Evolutionary conservation across 1,139 yeast genomes (phyloP), one percentile per base, ranked within the genome.

Genomic region (Scheffersomyces titani): DNA sequence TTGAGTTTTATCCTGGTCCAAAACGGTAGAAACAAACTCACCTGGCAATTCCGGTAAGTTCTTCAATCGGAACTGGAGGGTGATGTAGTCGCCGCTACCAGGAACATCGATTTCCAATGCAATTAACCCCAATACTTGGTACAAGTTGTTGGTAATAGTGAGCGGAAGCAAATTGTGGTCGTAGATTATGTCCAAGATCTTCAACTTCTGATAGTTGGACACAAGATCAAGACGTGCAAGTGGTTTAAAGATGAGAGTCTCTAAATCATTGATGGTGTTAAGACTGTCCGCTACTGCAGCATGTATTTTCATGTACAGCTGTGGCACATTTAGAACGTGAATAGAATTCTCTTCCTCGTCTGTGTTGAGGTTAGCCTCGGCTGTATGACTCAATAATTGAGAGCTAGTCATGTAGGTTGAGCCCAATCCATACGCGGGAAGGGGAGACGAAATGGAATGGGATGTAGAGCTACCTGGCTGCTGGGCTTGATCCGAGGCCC

Each of bases 41-140:
- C 55, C 51, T 1, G 81, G 74, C 53, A 80, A 66, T 22, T 70
- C 71, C 0, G 83, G 83, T 51, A 80, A 73, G 51, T 68, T 70
- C 44, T 63, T 65, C 56, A 70, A 63, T 56, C 71, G 67, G 64
- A 78, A 77, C 61, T 76, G 81, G 44, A 80, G 65, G 7, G 83
- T 75, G 6, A 78, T 82, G 59, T 63, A 79, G 63, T 79, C 83
- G 0, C 82, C 83, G 0, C 77, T 59, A 0, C 83, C 83, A 2
- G 79, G 70, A 6, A 67, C 65, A 44, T 75, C 78, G 22, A 79
- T 65, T 61, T 80, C 84, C 59, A 80, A 70, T 0, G 80, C 75
- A 36, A 79, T 64, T 53, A 80, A 69, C 5, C 83, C 84, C 49
- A 78, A 62, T 44, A 74, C 67, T 58, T 75, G 77, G 53, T 66